Evolutionary conservation across 805 yeast species (phyloP).

Genomic region (Candida tallmaniae): DNA sequence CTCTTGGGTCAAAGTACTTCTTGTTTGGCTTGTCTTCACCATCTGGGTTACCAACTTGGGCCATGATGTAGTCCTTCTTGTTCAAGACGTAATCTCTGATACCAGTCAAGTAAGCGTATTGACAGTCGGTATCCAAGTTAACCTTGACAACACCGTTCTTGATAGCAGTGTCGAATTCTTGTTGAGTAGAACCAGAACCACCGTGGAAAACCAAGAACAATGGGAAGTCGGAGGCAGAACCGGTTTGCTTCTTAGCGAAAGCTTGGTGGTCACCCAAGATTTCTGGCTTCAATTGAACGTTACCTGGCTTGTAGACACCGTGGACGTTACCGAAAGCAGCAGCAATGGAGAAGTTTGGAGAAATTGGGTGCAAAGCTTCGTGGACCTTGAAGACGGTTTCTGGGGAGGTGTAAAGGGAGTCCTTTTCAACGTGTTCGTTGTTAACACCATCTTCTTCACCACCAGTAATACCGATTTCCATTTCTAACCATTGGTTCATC

Average conservation of each 20-base stretch:
- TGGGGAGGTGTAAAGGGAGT: conserved; percentile 87
- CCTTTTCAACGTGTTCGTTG: conserved; percentile 89
- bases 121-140: conserved; percentile 98
- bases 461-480: conserved; percentile 99
- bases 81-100: conserved; percentile 93
- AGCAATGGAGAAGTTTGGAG: conserved; percentile 98
- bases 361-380: conserved; percentile 84
- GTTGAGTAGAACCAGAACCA: conserved; percentile 96
- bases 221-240: conserved; percentile 53
- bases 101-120: conserved; percentile 95
- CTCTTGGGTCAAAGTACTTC: conserved; percentile 99
- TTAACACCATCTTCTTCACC: conserved; percentile 99
- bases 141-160: conserved; percentile 96
- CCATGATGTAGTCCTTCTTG: conserved; percentile 90
- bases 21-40: conserved; percentile 99
- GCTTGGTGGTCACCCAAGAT: conserved; percentile 94
- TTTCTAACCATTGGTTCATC: conserved; percentile 96
- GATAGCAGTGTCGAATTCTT: conserved; percentile 90
- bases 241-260: conserved; percentile 69
- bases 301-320: conserved; percentile 99
- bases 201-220: conserved; percentile 99
- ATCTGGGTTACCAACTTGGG: conserved; percentile 98
- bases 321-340: conserved; percentile 99
- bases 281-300: conserved; percentile 88
- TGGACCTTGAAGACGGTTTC: conserved; percentile 91